Evolutionary conservation across 345 rosid species (phyloP), one percentile per base, ranked within the genome.

Genomic region (Lepidium africanum): DNA sequence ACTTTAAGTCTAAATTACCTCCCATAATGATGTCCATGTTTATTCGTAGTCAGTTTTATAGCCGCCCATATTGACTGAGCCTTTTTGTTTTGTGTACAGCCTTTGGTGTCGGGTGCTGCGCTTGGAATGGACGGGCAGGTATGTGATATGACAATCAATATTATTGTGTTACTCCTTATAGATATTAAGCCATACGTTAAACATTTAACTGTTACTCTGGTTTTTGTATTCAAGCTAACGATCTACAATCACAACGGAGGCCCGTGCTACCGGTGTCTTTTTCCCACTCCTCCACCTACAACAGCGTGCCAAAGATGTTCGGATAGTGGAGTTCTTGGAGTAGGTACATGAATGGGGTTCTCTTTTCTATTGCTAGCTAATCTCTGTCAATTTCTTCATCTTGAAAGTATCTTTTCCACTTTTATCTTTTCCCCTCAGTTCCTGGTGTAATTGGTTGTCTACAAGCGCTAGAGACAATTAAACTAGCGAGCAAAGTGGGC

Each of bases 91-190:
- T 54, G 36, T 36, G 35, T 75, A 79, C 82, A 94, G 99, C 97
- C 99, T 78, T 84, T 94, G 70, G 99, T 90, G 33, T 94, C 99
- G 0, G 99, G 99, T 27, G 99, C 99, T 79, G 99, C 97, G 6
- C 70, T 94, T 57, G 99, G 99, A 63, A 71, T 88, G 77, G 97
- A 94, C 49, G 99, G 99, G 54, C 99, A 92, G 96, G 98, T 90
- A 82, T 53, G 33, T 10, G 14, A 3, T 63, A 27, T 59, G 42
- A 43, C 37, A 19, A 30, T 30, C 2, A 9, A 32, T 32, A 6
- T 58, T 37, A 30, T 68, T 54, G 16, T 33, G 43, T 54, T 53
- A 39, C 45, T 55, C 60, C 9, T 59, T 53, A 3, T 27, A 49
- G 67, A 27, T 52, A 32, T 36, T 74, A 63, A 53, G 51, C 33